Evolutionary conservation across 495 filamentous ascomycete species (phyloP), one percentile per base, ranked within the genome.

Genomic region (Annulohypoxylon maeteangense): DNA sequence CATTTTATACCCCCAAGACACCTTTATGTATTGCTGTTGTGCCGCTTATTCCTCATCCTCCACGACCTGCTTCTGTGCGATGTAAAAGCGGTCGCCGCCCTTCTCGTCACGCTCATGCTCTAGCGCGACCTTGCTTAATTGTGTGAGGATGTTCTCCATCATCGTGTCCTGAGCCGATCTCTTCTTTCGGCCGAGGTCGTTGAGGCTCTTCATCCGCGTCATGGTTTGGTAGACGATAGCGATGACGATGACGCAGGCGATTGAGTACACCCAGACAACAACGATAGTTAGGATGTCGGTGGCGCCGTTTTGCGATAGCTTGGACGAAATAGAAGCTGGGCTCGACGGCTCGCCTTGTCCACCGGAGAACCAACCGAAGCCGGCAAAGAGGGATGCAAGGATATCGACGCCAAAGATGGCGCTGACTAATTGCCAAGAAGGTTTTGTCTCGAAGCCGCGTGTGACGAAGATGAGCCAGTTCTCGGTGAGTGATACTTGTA

Each of bases 391-490:
- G 12, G 92, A 94, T 55, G 92, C 92, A 22, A 95, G 78, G 58
- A 93, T 79, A 79, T 96, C 92, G 63, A 97, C 93, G 22, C 89
- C 70, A 29, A 95, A 80, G 58, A 96, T 90, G 42, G 93, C 93
- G 51, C 84, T 86, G 59, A 85, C 70, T 63, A 97, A 84, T 80
- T 93, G 90, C 88, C 90, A 91, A 29, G 93, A 95, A 14, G 93
- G 93, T 29, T 87, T 91, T 22, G 91, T 89, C 58, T 91, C 90
- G 74, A 91, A 91, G 77, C 91, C 90, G 81, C 93, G 90, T 56
- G 93, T 96, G 79, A 96, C 93, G 81, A 97, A 94, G 80, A 97
- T 97, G 59, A 96, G 87, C 93, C 93, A 96, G 81, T 95, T 97
- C 82, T 96, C 91, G 27, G 93, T 91, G 50, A 96, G 86, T 16